These are phyloP conservation scores for Corymbia calophylla DNA, from an alignment of 441 rosid species.

Conservation along the genomic window DNA sequence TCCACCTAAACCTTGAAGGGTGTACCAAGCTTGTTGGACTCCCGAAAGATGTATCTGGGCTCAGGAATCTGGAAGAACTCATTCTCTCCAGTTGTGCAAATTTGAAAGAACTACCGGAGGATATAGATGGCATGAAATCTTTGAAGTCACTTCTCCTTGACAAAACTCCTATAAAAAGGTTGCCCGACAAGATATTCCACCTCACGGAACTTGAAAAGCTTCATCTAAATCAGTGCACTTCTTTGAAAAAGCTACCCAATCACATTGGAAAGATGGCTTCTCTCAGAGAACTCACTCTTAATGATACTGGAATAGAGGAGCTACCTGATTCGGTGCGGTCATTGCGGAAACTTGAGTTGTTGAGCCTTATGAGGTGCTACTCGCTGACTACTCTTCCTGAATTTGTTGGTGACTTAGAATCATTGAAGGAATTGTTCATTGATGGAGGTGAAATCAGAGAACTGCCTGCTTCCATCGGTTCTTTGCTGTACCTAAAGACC, in stretches of 20 bases:
- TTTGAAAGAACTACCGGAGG: conserved; percentile 38
- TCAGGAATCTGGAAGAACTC: conserved; percentile 39
- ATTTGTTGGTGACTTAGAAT: conserved; percentile 25
- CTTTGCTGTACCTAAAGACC: conserved; percentile 23
- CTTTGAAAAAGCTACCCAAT: conserved; percentile 29
- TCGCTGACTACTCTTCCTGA: conserved; percentile 37
- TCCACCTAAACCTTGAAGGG: conserved; percentile 32
- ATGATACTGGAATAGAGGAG: conserved; percentile 19
- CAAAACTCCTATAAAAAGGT: conserved; percentile 30
- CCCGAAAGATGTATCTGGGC: conserved; percentile 43
- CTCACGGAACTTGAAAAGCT: conserved; percentile 45
- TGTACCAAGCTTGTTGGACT: conserved; percentile 38
- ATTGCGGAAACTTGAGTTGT: conserved; percentile 35
- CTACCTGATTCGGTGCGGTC: conserved; percentile 43
- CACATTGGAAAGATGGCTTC: conserved; percentile 26
- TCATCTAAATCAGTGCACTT: conserved; percentile 28
- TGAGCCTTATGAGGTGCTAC: conserved; percentile 28
- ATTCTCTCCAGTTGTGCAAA: conserved; percentile 39
- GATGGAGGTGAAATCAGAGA: conserved; percentile 19
- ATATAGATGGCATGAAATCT: conserved; percentile 36
- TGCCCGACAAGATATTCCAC: conserved; percentile 33
- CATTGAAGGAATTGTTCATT: conserved; percentile 17
- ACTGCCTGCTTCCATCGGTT: conserved; percentile 28
- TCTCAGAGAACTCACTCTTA: conserved; percentile 33
- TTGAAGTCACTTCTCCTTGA: conserved; percentile 45